A percentile compares a stretch with the other conserved stretches of the same genome.
These are phyloP conservation scores for Miscanthus lutarioriparius DNA, from an alignment of 176 grass and related monocot genomes.

Conservation along the genomic window DNA sequence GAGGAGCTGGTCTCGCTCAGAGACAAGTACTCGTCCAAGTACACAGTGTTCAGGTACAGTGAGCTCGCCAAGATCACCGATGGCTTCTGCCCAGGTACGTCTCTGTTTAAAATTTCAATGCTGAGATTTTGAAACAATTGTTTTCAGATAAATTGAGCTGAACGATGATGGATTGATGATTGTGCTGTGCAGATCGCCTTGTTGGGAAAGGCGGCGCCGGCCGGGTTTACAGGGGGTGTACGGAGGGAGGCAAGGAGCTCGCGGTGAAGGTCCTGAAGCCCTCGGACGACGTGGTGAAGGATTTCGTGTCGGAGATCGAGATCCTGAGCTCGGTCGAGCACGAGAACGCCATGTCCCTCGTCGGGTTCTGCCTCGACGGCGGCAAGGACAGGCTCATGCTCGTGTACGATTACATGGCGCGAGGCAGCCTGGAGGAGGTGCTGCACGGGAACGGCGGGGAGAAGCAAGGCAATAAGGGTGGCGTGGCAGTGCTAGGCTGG, in stretches of 20 bases:
- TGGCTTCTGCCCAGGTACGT: conserved; percentile 46
- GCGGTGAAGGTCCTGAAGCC: conserved; percentile 79
- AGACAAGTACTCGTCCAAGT: conserved; percentile 64
- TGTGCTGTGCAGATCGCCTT: conserved; percentile 26
- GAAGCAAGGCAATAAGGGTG: conserved; percentile 8
- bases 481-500: conserved; percentile 43
- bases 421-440: conserved; percentile 84
- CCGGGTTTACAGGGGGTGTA: conserved; percentile 52
- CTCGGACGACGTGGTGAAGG: conserved; percentile 45
- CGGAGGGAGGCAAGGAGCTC: conserved; percentile 49
- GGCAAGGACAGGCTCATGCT: conserved; percentile 48
- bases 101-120: too few species aligned
- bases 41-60: conserved; percentile 60
- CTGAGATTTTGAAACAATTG: too few species aligned
- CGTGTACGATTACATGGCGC: conserved; percentile 80
- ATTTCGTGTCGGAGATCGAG: conserved; percentile 75
- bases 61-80: conserved; percentile 67
- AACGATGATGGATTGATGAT: too few species aligned
- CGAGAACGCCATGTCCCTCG: conserved; percentile 62
- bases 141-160: too few species aligned
- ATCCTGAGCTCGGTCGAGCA: conserved; percentile 60
- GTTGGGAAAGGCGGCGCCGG: conserved; percentile 82
- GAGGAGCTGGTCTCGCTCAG: conserved; percentile 48
- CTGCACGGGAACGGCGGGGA: conserved; percentile 41
- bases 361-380: conserved; percentile 67